Base-by-base conservation (phyloP, 306 rosid species). In the Trifolium dubium region DNA sequence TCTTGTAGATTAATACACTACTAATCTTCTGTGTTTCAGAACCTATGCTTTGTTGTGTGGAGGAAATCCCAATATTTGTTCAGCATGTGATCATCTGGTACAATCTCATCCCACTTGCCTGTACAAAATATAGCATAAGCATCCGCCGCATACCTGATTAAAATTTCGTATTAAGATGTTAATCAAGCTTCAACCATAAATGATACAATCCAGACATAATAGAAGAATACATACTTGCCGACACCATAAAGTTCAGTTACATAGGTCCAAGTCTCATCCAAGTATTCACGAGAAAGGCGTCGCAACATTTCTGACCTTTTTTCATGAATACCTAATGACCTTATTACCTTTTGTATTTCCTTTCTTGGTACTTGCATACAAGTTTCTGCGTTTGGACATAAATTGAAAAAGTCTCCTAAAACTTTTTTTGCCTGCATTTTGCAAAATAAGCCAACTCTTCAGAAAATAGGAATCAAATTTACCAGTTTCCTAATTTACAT, bases 381-480 rank as follows among this genome's bases (percentile, higher is more conserved):
- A 74, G 93, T 49, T 69, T 79, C 74, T 59, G 97, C 93, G 74
- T 86, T 67, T 3, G 93, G 93, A 79, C 96, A 92, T 79, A 92
- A 66, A 10, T 49, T 18, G 79, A 92, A 92, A 17, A 92, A 77
- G 19, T 85, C 55, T 18, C 60, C 55, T 50, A 89, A 0, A 47
- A 85, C 60, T 40, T 18, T 49, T 74, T 39, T 55, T 30, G 77
- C 76, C 97, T 89, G 82, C 88, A 87, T 64, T 15, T 54, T 11
- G 44, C 64, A 69, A 66, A 74, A 63, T 39, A 34, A 76, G 44
- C 23, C 10, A 49, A 58, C 77, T 40, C 64, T 23, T 1, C 23
- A 23, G 23, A 62, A 44, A 60, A 34, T 17, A 55, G 50, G 46
- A 35, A 17, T 55, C 30, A 41, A 41, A 35, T 35, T 35, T 35